A percentile compares a stretch with the other conserved stretches of the same genome.
These are phyloP conservation scores for Penicillium sp. DNA, from an alignment of 2,329 filamentous ascomycete species.

Conservation along the genomic window DNA sequence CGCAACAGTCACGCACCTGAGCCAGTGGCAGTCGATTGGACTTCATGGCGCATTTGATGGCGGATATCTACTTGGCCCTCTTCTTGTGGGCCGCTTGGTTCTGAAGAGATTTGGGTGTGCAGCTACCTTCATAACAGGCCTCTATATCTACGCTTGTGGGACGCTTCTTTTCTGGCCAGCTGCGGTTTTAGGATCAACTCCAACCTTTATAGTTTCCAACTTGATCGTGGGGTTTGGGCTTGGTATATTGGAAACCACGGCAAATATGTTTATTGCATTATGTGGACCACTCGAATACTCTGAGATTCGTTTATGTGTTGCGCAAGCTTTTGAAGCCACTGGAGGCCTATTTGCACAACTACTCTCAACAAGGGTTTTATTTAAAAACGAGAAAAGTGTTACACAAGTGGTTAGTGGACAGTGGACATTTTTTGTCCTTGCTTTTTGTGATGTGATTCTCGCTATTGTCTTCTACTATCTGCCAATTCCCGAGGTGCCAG, in stretches of 20 bases:
- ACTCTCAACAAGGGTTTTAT: constrained; percentile 56
- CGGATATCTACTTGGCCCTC: background rate
- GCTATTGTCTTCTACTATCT: constrained; percentile 59
- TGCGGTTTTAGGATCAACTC: background rate
- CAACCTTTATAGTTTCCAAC: constrained; percentile 2
- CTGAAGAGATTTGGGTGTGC: constrained; percentile 1
- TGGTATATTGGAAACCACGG: background rate
- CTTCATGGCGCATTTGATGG: background rate
- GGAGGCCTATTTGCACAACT: constrained; percentile 58
- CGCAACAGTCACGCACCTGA: background rate
- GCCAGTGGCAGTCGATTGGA: background rate
- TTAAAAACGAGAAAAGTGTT: constrained; percentile 46
- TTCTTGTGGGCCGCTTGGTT: background rate
- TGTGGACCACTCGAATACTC: constrained; percentile 8
- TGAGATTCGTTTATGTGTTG: constrained; percentile 53
- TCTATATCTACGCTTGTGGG: constrained; percentile 8
- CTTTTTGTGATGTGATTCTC: constrained; percentile 55
- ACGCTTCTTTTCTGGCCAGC: constrained; percentile 5
- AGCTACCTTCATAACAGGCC: background rate
- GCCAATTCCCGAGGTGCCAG: constrained; percentile 59
- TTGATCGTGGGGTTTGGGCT: background rate
- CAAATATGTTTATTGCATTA: background rate
- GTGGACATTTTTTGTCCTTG: constrained; percentile 62
- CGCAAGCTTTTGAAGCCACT: constrained; percentile 58
- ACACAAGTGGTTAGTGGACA: constrained; percentile 57